A percentile compares a stretch with the other conserved stretches of the same genome.
These are phyloP conservation scores for Nemania sp. DNA, from an alignment of 2,329 filamentous ascomycete species.

Conservation along the genomic window DNA sequence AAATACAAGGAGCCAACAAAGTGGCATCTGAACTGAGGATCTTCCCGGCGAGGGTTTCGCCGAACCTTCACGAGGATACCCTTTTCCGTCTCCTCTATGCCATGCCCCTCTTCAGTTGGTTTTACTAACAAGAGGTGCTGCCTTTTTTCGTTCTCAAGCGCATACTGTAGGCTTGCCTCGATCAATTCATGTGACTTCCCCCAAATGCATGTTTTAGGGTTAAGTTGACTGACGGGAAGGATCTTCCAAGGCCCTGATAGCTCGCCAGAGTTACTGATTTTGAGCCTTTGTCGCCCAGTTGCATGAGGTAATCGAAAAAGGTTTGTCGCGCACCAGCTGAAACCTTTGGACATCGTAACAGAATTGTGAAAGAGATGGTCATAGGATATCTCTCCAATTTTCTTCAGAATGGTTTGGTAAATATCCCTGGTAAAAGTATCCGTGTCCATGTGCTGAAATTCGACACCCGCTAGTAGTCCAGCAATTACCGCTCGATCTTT, in stretches of 20 bases:
- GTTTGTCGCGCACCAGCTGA: conserved; percentile 6
- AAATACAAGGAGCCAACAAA: conserved; percentile 8
- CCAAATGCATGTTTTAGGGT: neutral
- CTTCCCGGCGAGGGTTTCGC: neutral
- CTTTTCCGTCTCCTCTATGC: neutral
- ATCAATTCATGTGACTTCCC: neutral
- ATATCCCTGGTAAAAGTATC: conserved; percentile 2
- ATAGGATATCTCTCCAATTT: neutral
- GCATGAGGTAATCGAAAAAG: neutral
- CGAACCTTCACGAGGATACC: neutral
- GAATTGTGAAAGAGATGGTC: conserved; percentile 5
- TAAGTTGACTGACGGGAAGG: neutral
- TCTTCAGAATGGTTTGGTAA: conserved; percentile 1
- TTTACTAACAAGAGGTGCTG: neutral
- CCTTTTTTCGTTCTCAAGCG: neutral
- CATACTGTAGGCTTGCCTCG: conserved; percentile 2
- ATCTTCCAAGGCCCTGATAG: neutral
- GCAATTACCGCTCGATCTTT: conserved; percentile 8
- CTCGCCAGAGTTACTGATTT: conserved; percentile 1
- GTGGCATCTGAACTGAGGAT: neutral
- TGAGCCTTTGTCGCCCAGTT: neutral
- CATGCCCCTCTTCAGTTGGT: neutral
- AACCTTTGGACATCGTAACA: conserved; percentile 2
- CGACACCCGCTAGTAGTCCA: neutral
- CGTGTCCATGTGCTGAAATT: neutral